Conservation (phyloP, 2,329 filamentous ascomycete species). For the Fusarium devonianum region DNA sequence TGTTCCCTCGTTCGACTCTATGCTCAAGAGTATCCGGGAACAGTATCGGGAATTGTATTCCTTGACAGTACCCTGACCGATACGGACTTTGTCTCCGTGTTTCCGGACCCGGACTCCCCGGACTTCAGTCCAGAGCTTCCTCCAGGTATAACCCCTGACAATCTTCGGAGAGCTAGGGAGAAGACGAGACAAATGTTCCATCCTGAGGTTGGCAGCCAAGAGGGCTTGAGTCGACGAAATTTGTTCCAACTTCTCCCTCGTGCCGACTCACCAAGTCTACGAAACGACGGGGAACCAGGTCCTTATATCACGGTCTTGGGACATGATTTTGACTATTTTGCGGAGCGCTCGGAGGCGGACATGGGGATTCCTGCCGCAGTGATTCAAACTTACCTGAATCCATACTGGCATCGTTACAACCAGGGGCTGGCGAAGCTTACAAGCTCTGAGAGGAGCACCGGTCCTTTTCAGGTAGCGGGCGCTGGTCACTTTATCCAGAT, state of each 20-base stretch:
- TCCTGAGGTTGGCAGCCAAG: constrained; percentile 28
- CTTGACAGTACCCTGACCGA: constrained; percentile 67
- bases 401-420: constrained; percentile 62
- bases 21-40: constrained; percentile 53
- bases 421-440: constrained; percentile 57
- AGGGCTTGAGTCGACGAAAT: constrained; percentile 33
- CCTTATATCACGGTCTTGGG: constrained; percentile 37
- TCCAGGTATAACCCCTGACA: constrained; percentile 6
- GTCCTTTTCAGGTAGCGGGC: constrained; percentile 23
- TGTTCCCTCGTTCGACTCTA: constrained; percentile 57
- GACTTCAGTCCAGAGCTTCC: constrained; percentile 50
- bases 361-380: constrained; percentile 34
- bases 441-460: constrained; percentile 46
- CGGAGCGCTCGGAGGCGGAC: constrained; percentile 7
- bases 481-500: constrained; percentile 53
- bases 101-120: constrained; percentile 60
- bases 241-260: constrained; percentile 27
- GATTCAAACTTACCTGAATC: constrained; percentile 60
- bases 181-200: constrained; percentile 28
- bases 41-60: constrained; percentile 56
- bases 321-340: constrained; percentile 35
- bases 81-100: constrained; percentile 61
- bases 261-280: constrained; percentile 20
- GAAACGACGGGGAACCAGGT: background rate
- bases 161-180: constrained; percentile 17